Evolutionary conservation across 129 eudicot genomes (phyloP).

Genomic region (Centella asiatica): DNA sequence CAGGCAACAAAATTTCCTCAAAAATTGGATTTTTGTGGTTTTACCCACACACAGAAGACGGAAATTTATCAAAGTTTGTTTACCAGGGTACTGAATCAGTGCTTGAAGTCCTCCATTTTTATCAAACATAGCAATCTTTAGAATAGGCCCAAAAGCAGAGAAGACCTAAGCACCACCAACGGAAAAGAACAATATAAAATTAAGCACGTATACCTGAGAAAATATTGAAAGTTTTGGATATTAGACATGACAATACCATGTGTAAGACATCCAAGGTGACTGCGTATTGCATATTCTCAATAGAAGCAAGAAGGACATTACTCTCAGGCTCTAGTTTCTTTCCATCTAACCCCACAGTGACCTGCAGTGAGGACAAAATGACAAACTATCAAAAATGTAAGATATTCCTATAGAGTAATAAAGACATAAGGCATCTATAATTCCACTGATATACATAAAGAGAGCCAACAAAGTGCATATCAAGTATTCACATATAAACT

Average conservation of each 20-base stretch:
- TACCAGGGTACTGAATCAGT: constrained; percentile 90
- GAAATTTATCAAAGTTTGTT: too few relatives aligned
- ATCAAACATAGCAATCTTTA: constrained; percentile 97
- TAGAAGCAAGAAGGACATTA: constrained; percentile 97
- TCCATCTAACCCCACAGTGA: constrained; percentile 72
- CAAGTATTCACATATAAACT: too few relatives aligned
- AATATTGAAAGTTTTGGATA: not conserved
- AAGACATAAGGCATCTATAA: too few relatives aligned
- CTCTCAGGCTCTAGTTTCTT: constrained; percentile 92
- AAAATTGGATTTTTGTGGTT: too few relatives aligned
- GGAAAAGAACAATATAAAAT: not conserved
- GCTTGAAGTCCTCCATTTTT: constrained; percentile 97
- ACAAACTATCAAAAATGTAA: not conserved
- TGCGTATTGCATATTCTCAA: constrained; percentile 95
- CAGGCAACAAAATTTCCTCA: too few relatives aligned
- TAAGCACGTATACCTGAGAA: too few relatives aligned
- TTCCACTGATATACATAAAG: too few relatives aligned
- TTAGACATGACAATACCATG: constrained; percentile 37
- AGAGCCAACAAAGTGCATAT: too few relatives aligned
- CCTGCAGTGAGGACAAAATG: constrained; percentile 34
- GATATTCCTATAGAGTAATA: too few relatives aligned
- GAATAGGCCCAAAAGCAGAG: constrained; percentile 81
- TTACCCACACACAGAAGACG: too few relatives aligned
- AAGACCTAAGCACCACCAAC: constrained; percentile 49
- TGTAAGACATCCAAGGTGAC: constrained; percentile 88